These are phyloP conservation scores for Mortierella sp. DNA, from an alignment of 371 early-diverging fungal genomes.

Conservation along the genomic window DNA sequence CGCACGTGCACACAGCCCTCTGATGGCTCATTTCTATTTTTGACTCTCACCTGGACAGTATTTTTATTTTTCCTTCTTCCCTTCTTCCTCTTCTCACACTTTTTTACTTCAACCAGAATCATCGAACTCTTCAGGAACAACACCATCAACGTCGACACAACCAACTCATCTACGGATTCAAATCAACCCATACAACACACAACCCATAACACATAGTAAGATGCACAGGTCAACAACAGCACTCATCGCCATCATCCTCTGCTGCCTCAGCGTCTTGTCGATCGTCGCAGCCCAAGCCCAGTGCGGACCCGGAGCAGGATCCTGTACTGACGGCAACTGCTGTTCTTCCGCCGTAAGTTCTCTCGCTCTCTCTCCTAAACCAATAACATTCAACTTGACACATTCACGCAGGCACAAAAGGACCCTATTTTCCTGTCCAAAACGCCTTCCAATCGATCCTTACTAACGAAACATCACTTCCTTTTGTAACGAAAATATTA, in stretches of 20 bases:
- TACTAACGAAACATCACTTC: background rate
- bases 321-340: conserved; percentile 17
- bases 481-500: background rate
- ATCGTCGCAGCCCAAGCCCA: conserved; percentile 29
- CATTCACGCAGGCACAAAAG: too few relatives aligned
- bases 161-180: background rate
- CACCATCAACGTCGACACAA: background rate
- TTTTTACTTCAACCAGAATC: background rate
- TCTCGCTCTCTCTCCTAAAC: too few relatives aligned
- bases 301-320: conserved; percentile 20
- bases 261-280: conserved; percentile 30
- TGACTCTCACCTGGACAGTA: background rate
- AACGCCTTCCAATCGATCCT: background rate
- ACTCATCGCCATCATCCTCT: conserved; percentile 23
- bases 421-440: too few relatives aligned
- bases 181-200: background rate
- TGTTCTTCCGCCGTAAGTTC: conserved; percentile 33
- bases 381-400: too few relatives aligned
- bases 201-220: background rate
- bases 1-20: background rate
- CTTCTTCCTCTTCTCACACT: background rate
- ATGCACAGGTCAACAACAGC: conserved; percentile 28
- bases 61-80: background rate
- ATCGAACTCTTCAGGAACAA: background rate
- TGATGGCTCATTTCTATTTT: background rate